phyloP scores from a whole-genome alignment of 331 rosid species.

The Malus hybrid region DNA sequence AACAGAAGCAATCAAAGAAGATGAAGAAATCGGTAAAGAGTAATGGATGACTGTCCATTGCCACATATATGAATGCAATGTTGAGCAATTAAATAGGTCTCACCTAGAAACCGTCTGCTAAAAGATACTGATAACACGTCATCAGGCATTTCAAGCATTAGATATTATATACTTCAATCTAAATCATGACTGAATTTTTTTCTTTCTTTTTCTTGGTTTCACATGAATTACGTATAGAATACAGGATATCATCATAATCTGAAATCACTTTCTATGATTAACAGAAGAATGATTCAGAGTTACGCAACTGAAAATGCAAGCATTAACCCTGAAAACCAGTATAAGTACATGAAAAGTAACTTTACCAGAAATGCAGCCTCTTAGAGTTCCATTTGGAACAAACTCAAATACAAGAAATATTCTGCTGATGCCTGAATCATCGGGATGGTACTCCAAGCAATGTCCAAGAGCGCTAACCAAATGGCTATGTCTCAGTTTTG shows the following conservation, averaged over 20 bases:
- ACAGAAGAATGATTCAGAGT: neutral
- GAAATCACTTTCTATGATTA: neutral
- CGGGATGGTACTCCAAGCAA: conserved; percentile 58
- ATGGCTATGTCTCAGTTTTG: conserved; percentile 65
- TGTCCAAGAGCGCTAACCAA: conserved; percentile 76
- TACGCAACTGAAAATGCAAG: neutral
- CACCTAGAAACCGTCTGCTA: neutral
- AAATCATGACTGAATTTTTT: neutral
- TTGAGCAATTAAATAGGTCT: neutral
- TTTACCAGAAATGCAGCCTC: conserved; percentile 63
- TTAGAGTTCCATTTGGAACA: conserved; percentile 43
- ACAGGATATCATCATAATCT: neutral
- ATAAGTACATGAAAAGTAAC: neutral
- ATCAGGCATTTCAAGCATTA: neutral
- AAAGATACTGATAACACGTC: neutral
- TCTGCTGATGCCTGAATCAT: conserved; percentile 49
- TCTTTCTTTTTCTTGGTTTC: neutral
- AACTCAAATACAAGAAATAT: conserved; percentile 58
- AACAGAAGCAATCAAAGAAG: neutral
- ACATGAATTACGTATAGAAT: neutral
- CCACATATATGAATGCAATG: neutral
- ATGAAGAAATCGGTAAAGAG: neutral
- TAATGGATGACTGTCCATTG: neutral
- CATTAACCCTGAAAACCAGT: neutral
- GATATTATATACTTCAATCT: neutral